These are phyloP conservation scores for Petunia secreta DNA, from an alignment of 257 asterid species.

Conservation along the genomic window DNA sequence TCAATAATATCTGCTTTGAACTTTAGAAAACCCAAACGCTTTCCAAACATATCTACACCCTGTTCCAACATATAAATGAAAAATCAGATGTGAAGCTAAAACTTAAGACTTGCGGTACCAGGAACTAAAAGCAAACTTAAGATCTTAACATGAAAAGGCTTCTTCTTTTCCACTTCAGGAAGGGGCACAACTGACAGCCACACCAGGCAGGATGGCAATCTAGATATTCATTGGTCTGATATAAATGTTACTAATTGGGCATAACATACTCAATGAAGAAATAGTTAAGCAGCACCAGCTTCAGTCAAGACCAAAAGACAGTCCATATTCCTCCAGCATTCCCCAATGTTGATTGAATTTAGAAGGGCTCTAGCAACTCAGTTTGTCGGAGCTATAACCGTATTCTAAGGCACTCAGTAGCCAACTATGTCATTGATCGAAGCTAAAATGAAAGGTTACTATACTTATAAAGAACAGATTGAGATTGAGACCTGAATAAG, in stretches of 20 bases:
- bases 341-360: neutral
- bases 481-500: slow-evolving; percentile 65
- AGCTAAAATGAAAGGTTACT: neutral
- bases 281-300: neutral
- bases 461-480: neutral
- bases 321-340: slow-evolving; percentile 6
- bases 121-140: neutral
- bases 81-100: slow-evolving; percentile 4
- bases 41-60: slow-evolving; percentile 96
- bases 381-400: neutral
- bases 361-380: slow-evolving; percentile 15
- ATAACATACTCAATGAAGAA: neutral
- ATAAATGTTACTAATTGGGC: neutral
- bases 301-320: neutral
- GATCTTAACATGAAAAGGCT: neutral
- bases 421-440: neutral
- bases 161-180: neutral
- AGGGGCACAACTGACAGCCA: neutral
- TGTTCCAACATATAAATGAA: slow-evolving; percentile 40
- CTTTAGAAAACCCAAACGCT: slow-evolving; percentile 88
- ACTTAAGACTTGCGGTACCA: neutral
- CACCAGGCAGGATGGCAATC: neutral
- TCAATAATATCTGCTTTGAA: slow-evolving; percentile 84
- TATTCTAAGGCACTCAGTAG: neutral
- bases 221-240: neutral